Evolutionary conservation across 2,329 filamentous ascomycete genomes (phyloP).

Genomic region (Dactylellina cionopaga): DNA sequence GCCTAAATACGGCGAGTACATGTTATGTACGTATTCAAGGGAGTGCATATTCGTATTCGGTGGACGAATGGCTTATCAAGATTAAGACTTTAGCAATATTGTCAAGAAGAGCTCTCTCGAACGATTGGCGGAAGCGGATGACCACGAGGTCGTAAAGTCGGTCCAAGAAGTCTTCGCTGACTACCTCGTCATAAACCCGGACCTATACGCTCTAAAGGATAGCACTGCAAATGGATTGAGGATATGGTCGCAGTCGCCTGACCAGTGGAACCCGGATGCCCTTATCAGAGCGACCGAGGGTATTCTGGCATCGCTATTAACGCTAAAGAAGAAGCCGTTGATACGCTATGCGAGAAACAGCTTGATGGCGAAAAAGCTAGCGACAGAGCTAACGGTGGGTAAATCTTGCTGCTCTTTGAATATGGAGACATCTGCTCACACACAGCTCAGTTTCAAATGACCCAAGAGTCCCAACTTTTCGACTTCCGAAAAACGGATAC

Average conservation of each 20-base stretch:
- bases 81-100: constrained; percentile 87
- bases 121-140: constrained; percentile 91
- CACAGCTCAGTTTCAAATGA: constrained; percentile 77
- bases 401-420: not conserved
- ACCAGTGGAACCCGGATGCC: constrained; percentile 90
- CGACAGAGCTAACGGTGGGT: constrained; percentile 75
- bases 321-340: constrained; percentile 94
- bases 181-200: constrained; percentile 92
- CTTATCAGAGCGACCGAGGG: constrained; percentile 88
- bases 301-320: constrained; percentile 81
- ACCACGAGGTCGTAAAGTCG: constrained; percentile 92
- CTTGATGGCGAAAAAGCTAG: constrained; percentile 87
- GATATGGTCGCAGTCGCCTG: constrained; percentile 80
- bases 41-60: not conserved
- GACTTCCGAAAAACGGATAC: constrained; percentile 96
- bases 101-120: constrained; percentile 96
- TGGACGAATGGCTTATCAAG: not conserved
- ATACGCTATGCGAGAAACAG: constrained; percentile 95
- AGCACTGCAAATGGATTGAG: constrained; percentile 59
- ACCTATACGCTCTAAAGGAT: constrained; percentile 77
- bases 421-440: not conserved
- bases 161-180: constrained; percentile 98
- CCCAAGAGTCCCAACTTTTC: constrained; percentile 94
- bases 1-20: constrained; percentile 96
- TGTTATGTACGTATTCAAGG: constrained; percentile 71